Evolutionary conservation across 2,329 filamentous ascomycete species (phyloP), one percentile per base, ranked within the genome.

Genomic region (Colletotrichum acutatum): DNA sequence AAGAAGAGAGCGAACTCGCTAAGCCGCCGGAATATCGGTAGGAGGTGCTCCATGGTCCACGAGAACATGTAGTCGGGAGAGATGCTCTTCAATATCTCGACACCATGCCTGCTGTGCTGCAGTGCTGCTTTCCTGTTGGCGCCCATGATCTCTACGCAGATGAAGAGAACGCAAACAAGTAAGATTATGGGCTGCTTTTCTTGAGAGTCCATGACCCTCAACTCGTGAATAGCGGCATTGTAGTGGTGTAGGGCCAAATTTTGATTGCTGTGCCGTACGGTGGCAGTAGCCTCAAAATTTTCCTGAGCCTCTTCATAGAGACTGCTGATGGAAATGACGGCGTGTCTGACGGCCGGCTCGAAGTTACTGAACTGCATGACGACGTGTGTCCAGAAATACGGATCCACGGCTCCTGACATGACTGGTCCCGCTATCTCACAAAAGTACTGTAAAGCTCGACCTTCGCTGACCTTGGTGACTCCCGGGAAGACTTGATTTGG

Each of bases 151-250:
- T 67, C 64, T 28, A 75, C 66, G 56, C 68, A 68, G 24, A 76
- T 70, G 49, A 78, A 75, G 59, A 77, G 46, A 34, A 74, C 65
- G 70, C 78, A 68, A 61, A 73, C 71, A 24, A 63, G 42, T 5
- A 77, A 57, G 5, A 75, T 71, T 7, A 74, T 56, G 7, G 63
- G 32, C 12, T 49, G 19, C 24, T 24, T 66, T 58, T 68, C 60
- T 19, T 58, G 30, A 5, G 71, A 30, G 60, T 16, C 53, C 37
- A 53, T 68, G 57, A 19, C 34, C 6, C 56, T 57, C 26, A 76
- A 66, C 34, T 58, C 56, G 4, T 37, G 66, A 32, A 76, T 75
- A 9, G 74, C 66, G 16, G 52, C 16, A 28, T 74, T 76, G 71
- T 66, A 71, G 58, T 77, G 76, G 19, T 12, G 34, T 1, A 66